A percentile compares a stretch with the other conserved stretches of the same genome.
phyloP scores from a whole-genome alignment of 2,329 filamentous ascomycete species.

The Fusarium redolens region DNA sequence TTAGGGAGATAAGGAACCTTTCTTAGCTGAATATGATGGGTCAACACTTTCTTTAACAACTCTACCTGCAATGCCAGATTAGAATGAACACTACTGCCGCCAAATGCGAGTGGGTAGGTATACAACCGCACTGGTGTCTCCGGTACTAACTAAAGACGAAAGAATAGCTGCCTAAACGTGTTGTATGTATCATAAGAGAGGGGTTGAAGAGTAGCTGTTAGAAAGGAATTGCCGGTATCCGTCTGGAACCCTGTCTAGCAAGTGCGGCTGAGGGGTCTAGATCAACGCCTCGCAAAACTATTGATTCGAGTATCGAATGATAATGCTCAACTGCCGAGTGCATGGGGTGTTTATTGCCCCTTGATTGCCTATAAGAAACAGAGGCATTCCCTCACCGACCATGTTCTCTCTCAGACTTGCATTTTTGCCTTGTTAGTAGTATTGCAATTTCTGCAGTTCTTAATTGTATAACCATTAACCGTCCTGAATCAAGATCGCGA shows the following conservation, averaged over 20 bases:
- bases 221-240: too few relatives aligned
- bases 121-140: too few relatives aligned
- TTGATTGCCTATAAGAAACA: neutral
- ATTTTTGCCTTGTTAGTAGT: neutral
- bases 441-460: accelerated
- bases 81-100: too few relatives aligned
- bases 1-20: too few relatives aligned
- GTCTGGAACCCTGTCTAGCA: neutral
- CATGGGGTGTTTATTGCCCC: neutral
- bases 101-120: too few relatives aligned
- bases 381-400: accelerated
- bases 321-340: neutral
- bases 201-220: too few relatives aligned
- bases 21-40: too few relatives aligned
- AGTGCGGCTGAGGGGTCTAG: conserved; percentile 13
- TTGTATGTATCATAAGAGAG: too few relatives aligned
- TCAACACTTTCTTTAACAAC: too few relatives aligned
- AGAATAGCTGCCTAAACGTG: too few relatives aligned
- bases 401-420: accelerated
- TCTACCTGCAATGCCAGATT: too few relatives aligned
- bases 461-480: accelerated
- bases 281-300: neutral
- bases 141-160: too few relatives aligned
- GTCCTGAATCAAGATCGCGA: accelerated
- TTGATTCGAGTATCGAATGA: neutral